Evolutionary conservation across 805 yeast species (phyloP).

Genomic region (Starmerella asiatica): DNA sequence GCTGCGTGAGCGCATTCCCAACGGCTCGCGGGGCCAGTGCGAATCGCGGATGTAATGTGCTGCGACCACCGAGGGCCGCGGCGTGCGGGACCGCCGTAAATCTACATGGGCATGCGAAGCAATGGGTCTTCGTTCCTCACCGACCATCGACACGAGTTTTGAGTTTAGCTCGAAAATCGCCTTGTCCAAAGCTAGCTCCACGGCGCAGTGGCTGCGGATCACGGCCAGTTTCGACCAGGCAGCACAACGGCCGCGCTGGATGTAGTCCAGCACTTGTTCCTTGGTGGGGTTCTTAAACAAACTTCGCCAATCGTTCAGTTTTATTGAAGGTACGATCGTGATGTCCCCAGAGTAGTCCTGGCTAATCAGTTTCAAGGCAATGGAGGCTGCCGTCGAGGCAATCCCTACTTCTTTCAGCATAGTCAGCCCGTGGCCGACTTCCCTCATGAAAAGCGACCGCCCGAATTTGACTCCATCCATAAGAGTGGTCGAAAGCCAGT

Average conservation of each 20-base stretch:
- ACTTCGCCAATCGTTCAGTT: conserved; percentile 42
- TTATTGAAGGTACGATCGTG: conserved; percentile 73
- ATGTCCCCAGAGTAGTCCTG: conserved; percentile 90
- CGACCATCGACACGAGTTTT: conserved; percentile 10
- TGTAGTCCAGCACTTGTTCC: conserved; percentile 53
- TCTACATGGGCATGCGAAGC: not conserved
- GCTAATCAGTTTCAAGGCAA: conserved; percentile 58
- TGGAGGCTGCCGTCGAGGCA: conserved; percentile 56
- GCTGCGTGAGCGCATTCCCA: not conserved
- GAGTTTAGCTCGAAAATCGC: conserved; percentile 56
- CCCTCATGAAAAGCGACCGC: conserved; percentile 40
- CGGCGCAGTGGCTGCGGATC: conserved; percentile 76
- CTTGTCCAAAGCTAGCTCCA: conserved; percentile 74
- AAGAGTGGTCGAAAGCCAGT: conserved; percentile 1
- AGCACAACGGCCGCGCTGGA: conserved; percentile 74
- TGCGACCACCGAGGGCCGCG: not conserved
- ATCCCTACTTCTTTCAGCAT: conserved; percentile 65
- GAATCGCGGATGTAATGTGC: too few species aligned
- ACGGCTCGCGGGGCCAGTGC: not conserved
- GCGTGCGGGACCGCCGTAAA: not conserved
- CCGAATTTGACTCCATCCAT: conserved; percentile 34
- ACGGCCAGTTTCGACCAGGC: conserved; percentile 88
- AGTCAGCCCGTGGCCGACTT: conserved; percentile 64
- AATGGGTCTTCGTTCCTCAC: not conserved
- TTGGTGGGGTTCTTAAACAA: conserved; percentile 72